phyloP scores from a whole-genome alignment of 2,329 filamentous ascomycete species.

The Xylariaceae sp. region DNA sequence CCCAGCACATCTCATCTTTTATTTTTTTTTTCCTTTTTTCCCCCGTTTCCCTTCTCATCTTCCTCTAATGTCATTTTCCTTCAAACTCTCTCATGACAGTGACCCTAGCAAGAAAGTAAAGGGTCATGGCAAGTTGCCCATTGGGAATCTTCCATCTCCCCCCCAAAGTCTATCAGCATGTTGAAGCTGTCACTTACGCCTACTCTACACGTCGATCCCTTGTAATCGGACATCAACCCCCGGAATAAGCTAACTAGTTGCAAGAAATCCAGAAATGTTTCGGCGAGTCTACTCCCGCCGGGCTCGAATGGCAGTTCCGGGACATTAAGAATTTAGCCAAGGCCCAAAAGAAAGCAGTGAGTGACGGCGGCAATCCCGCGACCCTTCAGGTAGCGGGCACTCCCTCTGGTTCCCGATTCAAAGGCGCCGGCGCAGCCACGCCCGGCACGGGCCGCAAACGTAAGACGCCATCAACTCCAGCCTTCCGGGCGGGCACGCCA shows the following conservation, averaged over 20 bases:
- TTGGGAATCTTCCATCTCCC: constrained; percentile 17
- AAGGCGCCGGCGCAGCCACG: neutral
- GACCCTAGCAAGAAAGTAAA: constrained; percentile 26
- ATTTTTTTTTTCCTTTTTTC: neutral
- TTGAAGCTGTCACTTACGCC: neutral
- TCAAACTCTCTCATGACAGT: neutral
- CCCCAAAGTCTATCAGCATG: neutral
- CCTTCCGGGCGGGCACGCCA: constrained; percentile 22
- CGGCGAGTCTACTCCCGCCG: constrained; percentile 51
- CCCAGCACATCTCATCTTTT: constrained; percentile 1
- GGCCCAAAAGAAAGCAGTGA: constrained; percentile 40
- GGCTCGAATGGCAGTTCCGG: constrained; percentile 57
- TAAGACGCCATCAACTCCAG: constrained; percentile 18
- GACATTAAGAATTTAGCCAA: constrained; percentile 49
- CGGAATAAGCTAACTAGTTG: constrained; percentile 3
- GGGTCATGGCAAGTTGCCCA: constrained; percentile 35
- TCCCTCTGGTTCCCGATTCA: constrained; percentile 10
- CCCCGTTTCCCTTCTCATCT: neutral
- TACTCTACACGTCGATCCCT: neutral
- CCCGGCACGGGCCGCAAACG: constrained; percentile 12
- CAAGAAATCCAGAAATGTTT: constrained; percentile 56
- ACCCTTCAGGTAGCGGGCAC: constrained; percentile 29
- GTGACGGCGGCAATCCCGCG: constrained; percentile 42
- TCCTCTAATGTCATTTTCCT: neutral
- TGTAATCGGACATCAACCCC: neutral